Conservation (phyloP, 805 yeast species). For the Starmerella bombi region DNA sequence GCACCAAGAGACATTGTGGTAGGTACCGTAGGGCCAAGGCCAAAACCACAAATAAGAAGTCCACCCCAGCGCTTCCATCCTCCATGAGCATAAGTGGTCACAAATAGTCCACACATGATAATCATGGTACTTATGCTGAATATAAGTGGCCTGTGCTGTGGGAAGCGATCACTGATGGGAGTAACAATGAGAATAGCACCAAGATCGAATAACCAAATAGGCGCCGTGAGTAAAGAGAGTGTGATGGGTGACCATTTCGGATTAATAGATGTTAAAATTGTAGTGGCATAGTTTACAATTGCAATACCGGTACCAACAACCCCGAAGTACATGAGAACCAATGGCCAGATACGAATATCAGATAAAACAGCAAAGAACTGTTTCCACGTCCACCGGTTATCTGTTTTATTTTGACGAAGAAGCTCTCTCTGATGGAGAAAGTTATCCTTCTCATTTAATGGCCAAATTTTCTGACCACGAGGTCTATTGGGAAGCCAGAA, state of each 20-base stretch:
- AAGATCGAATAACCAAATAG: constrained; percentile 79
- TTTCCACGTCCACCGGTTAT: constrained; percentile 41
- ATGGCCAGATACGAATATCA: constrained; percentile 66
- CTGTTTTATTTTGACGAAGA: constrained; percentile 35
- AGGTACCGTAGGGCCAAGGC: constrained; percentile 85
- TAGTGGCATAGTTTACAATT: constrained; percentile 70
- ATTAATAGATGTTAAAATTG: constrained; percentile 51
- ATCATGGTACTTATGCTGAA: constrained; percentile 51
- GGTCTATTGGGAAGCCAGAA: constrained; percentile 89
- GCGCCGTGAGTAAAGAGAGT: constrained; percentile 68
- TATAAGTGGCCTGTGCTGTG: constrained; percentile 44
- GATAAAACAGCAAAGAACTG: constrained; percentile 43
- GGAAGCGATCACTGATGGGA: constrained; percentile 64
- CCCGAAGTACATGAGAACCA: constrained; percentile 79
- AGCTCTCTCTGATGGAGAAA: constrained; percentile 49
- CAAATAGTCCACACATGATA: constrained; percentile 61
- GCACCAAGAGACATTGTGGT: constrained; percentile 74
- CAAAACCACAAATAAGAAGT: constrained; percentile 67
- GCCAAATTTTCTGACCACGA: constrained; percentile 18
- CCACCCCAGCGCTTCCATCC: constrained; percentile 75
- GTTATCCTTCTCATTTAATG: constrained; percentile 39
- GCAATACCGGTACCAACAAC: constrained; percentile 89
- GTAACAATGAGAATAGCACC: constrained; percentile 62
- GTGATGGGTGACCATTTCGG: constrained; percentile 50
- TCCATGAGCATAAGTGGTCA: constrained; percentile 60